phyloP scores from a whole-genome alignment of 202 grass and related monocot genomes.

The Dendrocalamus latiflorus region DNA sequence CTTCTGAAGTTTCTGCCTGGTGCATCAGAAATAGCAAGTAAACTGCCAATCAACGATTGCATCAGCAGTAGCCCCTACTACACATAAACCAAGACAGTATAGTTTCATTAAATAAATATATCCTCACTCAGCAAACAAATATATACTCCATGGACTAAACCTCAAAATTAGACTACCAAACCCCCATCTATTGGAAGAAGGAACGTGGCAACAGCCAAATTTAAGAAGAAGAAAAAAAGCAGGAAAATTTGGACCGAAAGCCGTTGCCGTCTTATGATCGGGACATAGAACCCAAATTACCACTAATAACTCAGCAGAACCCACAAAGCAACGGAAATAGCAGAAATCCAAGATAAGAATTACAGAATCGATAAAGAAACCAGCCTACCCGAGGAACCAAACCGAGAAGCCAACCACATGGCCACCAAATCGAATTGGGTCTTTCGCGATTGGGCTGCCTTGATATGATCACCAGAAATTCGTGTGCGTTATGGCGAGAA shows the following conservation, averaged over 20 bases:
- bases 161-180: not conserved
- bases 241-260: not conserved
- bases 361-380: not conserved
- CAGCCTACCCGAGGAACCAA: conserved; percentile 13
- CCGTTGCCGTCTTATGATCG: not conserved
- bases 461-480: conserved; percentile 13
- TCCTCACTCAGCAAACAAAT: not conserved
- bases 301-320: not conserved
- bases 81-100: not conserved
- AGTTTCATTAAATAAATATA: not conserved
- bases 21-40: conserved; percentile 18
- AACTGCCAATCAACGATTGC: not conserved
- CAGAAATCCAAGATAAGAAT: conserved; percentile 8
- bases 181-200: not conserved
- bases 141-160: not conserved
- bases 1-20: not conserved
- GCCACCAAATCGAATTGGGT: conserved; percentile 19
- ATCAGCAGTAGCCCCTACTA: not conserved
- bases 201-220: not conserved
- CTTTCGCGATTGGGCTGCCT: not conserved
- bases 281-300: not conserved
- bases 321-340: not conserved
- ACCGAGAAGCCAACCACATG: conserved; percentile 28
- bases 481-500: no score
- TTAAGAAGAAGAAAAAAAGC: not conserved